Evolutionary conservation across 1,139 yeast species (phyloP).

Genomic region (Pichiaceae sp.): DNA sequence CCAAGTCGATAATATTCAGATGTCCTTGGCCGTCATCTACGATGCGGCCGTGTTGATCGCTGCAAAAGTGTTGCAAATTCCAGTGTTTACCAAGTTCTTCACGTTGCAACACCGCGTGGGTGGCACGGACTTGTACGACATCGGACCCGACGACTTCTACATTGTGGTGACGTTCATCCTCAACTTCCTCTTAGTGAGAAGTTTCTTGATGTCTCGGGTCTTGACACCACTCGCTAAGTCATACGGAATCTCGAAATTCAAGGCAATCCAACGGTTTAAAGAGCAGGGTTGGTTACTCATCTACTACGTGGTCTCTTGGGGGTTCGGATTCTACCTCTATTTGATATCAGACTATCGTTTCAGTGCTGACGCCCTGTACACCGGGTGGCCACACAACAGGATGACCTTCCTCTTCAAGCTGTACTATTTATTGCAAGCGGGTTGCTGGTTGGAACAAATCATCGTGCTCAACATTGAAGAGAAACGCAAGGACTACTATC

Average conservation of each 20-base stretch:
- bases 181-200: constrained; percentile 49
- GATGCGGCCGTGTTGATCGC: constrained; percentile 9
- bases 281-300: constrained; percentile 80
- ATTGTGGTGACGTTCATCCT: constrained; percentile 50
- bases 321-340: constrained; percentile 52
- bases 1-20: constrained; percentile 14
- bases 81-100: constrained; percentile 31
- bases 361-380: constrained; percentile 51
- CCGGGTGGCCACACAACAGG: constrained; percentile 69
- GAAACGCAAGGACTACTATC: constrained; percentile 71
- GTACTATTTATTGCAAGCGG: constrained; percentile 65
- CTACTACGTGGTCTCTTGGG: constrained; percentile 53
- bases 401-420: constrained; percentile 45
- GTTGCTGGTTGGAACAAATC: constrained; percentile 77
- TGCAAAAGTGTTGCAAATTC: constrained; percentile 8
- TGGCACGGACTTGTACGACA: constrained; percentile 32
- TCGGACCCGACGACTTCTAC: constrained; percentile 49
- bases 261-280: constrained; percentile 59
- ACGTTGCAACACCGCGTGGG: constrained; percentile 39
- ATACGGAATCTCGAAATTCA: constrained; percentile 40
- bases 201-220: constrained; percentile 48
- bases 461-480: constrained; percentile 71
- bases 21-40: constrained; percentile 9
- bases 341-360: constrained; percentile 50
- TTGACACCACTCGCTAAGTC: constrained; percentile 50